These are phyloP conservation scores for Acanthamoeba culbertsoni DNA, from an alignment of 208 protist species.

Conservation along the genomic window DNA sequence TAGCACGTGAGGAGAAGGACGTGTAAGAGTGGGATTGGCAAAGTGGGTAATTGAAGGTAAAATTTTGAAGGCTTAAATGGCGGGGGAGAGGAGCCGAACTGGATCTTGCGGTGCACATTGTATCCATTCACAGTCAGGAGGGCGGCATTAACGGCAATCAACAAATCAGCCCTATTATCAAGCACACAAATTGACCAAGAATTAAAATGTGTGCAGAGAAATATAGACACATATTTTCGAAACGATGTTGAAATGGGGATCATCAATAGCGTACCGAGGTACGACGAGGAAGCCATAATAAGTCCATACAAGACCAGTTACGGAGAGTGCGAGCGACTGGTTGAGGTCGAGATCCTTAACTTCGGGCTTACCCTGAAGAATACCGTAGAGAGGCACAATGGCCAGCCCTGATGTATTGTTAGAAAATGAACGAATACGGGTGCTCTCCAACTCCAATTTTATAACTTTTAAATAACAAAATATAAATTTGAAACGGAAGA, in stretches of 20 bases:
- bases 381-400: background rate
- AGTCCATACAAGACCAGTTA: background rate
- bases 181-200: too few relatives aligned
- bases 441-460: too few relatives aligned
- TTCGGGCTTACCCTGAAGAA: background rate
- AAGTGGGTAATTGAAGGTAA: background rate
- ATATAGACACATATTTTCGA: background rate
- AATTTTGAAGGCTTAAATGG: too few relatives aligned
- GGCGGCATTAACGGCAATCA: slow-evolving; percentile 15
- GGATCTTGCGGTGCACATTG: slow-evolving; percentile 7
- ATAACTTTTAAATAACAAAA: background rate
- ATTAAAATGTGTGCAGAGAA: background rate
- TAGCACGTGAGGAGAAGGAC: background rate
- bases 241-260: background rate
- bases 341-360: slow-evolving; percentile 45
- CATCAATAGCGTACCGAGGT: background rate
- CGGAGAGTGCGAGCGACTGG: background rate
- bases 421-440: background rate
- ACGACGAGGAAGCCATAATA: slow-evolving; percentile 40
- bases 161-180: background rate
- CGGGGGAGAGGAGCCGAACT: background rate
- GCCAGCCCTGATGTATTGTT: background rate
- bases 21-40: background rate
- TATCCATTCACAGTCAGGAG: slow-evolving; percentile 11
- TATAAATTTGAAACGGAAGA: background rate